A percentile compares a stretch with the other conserved stretches of the same genome.
phyloP scores from a whole-genome alignment of 176 grass and related monocot genomes.

The Hyparrhenia diplandra region DNA sequence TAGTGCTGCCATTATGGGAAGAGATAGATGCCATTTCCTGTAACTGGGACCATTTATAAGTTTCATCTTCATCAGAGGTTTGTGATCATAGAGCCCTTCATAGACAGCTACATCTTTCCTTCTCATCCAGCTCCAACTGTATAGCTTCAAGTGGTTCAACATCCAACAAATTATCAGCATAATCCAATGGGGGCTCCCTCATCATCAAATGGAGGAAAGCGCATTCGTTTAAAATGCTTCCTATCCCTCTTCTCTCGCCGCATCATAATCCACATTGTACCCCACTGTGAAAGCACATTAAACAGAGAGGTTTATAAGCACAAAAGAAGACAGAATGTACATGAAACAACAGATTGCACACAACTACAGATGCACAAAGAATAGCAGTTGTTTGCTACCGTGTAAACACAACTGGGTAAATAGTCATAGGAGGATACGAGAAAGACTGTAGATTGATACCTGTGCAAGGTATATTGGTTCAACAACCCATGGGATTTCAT shows the following conservation, averaged over 20 bases:
- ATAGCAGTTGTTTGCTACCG: neutral
- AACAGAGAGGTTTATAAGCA: slow-evolving; percentile 5
- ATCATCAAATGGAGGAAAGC: slow-evolving; percentile 98
- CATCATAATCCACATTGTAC: slow-evolving; percentile 99
- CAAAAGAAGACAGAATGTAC: neutral
- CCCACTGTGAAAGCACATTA: slow-evolving; percentile 63
- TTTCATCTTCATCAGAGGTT: slow-evolving; percentile 91
- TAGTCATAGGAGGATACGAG: neutral
- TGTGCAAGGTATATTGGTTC: slow-evolving; percentile 97
- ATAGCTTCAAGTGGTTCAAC: slow-evolving; percentile 96
- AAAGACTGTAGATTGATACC: slow-evolving; percentile 28
- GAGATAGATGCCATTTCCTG: slow-evolving; percentile 88
- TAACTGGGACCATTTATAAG: slow-evolving; percentile 98
- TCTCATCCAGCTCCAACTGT: slow-evolving; percentile 78
- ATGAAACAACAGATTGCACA: neutral
- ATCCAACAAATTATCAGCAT: slow-evolving; percentile 97
- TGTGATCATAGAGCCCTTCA: slow-evolving; percentile 97
- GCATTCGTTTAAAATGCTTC: slow-evolving; percentile 95
- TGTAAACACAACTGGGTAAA: neutral
- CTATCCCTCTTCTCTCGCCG: slow-evolving; percentile 92
- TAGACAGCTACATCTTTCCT: slow-evolving; percentile 96
- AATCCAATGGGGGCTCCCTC: slow-evolving; percentile 95
- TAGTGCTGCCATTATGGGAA: slow-evolving; percentile 97
- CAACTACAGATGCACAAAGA: neutral
- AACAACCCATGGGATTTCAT: slow-evolving; percentile 94